Percentiles rank a stretch among this genome's conserved stretches.
Evolutionary conservation across 129 eudicot species (phyloP).

Genomic region (Pittosporum tobira): DNA sequence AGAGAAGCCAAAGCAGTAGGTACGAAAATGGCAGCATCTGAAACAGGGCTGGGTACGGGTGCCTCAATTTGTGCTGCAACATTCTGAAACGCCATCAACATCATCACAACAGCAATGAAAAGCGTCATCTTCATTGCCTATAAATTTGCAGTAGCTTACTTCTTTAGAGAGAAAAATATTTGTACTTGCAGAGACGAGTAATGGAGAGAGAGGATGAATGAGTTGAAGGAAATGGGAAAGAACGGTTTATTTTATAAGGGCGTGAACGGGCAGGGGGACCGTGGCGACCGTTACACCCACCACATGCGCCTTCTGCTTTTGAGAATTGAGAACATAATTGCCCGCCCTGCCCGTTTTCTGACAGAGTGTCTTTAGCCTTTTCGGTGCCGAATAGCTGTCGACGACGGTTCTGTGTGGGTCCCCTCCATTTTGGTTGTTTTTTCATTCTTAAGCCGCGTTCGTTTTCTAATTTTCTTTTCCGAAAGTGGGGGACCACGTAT

Average conservation of each 20-base stretch:
- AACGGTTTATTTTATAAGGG: neutral
- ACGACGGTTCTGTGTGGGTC: neutral
- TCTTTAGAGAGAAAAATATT: too few relatives aligned
- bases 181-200: neutral
- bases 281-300: conserved; percentile 12
- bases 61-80: conserved; percentile 23
- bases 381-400: conserved; percentile 23
- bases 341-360: conserved; percentile 19
- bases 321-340: neutral
- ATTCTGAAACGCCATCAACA: conserved; percentile 20
- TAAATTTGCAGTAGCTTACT: too few relatives aligned
- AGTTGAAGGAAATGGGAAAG: neutral
- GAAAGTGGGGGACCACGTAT: too few relatives aligned
- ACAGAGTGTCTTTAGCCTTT: conserved; percentile 9
- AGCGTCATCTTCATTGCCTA: conserved; percentile 28
- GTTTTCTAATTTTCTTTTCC: too few relatives aligned
- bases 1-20: conserved; percentile 29
- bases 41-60: conserved; percentile 27
- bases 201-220: neutral
- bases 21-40: conserved; percentile 22
- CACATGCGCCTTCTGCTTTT: neutral
- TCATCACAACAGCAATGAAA: conserved; percentile 9
- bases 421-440: neutral
- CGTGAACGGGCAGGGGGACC: conserved; percentile 2
- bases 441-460: neutral